Conservation (phyloP, 2,329 filamentous ascomycete species). For the Knufia petricola region DNA sequence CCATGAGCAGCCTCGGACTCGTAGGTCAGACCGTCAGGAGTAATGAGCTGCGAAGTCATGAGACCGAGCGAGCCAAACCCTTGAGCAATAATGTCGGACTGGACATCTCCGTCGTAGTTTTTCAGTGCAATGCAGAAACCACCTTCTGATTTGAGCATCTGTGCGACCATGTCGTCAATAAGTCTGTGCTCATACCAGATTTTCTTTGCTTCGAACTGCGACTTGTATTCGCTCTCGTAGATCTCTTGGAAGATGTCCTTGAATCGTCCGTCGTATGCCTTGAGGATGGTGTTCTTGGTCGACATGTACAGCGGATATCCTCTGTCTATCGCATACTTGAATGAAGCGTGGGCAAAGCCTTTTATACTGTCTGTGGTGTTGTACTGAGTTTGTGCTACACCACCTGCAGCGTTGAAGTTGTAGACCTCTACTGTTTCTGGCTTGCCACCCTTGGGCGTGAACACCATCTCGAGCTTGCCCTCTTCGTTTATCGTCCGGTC, state of each 20-base stretch:
- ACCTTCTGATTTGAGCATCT: slow-evolving; percentile 98
- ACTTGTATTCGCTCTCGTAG: slow-evolving; percentile 79
- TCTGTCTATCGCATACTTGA: slow-evolving; percentile 89
- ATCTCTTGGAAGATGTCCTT: slow-evolving; percentile 99
- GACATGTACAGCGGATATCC: slow-evolving; percentile 95
- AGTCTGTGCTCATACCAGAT: slow-evolving; percentile 99
- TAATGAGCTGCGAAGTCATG: slow-evolving; percentile 97
- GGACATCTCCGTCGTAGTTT: slow-evolving; percentile 99
- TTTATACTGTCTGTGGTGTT: slow-evolving; percentile 94
- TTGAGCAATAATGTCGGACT: slow-evolving; percentile 96
- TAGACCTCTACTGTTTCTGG: slow-evolving; percentile 82
- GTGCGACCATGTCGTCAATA: slow-evolving; percentile 99
- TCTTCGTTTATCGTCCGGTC: slow-evolving; percentile 73
- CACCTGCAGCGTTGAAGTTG: slow-evolving; percentile 76
- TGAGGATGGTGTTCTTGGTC: slow-evolving; percentile 99
- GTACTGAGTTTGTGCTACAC: slow-evolving; percentile 91
- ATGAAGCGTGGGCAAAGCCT: slow-evolving; percentile 90
- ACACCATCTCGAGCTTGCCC: slow-evolving; percentile 90
- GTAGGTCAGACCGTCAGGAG: slow-evolving; percentile 91
- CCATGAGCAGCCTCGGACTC: slow-evolving; percentile 97
- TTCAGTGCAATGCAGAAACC: slow-evolving; percentile 97
- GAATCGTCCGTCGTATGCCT: slow-evolving; percentile 97
- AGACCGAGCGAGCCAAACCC: slow-evolving; percentile 96
- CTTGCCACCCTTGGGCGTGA: slow-evolving; percentile 69
- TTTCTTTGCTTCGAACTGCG: slow-evolving; percentile 76